Evolutionary conservation across 1,284 basidiomycete species (phyloP).

Genomic region (Fomitopsis palustris): DNA sequence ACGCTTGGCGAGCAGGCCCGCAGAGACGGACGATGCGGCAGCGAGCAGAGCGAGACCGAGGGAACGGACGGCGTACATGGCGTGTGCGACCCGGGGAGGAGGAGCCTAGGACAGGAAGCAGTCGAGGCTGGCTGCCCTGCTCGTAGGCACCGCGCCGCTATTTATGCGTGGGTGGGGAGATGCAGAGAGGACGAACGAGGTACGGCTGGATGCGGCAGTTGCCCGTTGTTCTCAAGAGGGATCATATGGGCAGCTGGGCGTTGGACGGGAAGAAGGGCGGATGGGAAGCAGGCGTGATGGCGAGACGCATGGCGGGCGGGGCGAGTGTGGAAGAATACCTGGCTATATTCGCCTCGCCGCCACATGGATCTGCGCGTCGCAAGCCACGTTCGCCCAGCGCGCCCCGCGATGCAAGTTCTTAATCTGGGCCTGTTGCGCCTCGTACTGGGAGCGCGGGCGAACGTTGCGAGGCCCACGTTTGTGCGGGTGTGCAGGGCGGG

Average conservation of each 20-base stretch:
- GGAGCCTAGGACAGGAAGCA: neutral
- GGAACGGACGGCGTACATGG: constrained; percentile 1
- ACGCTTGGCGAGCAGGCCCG: neutral
- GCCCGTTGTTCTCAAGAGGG: neutral
- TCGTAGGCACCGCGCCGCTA: neutral
- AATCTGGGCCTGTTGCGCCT: neutral
- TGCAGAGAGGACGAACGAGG: neutral
- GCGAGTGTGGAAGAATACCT: neutral
- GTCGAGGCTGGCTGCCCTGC: neutral
- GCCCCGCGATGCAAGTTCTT: neutral
- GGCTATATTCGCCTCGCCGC: neutral
- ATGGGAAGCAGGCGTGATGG: neutral
- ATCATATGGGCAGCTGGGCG: neutral
- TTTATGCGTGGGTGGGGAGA: neutral
- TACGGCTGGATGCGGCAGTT: neutral
- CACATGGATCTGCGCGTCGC: neutral
- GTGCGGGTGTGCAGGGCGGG: neutral
- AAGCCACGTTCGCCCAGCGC: neutral
- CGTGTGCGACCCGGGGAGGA: neutral
- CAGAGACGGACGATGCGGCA: neutral
- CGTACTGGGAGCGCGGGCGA: neutral
- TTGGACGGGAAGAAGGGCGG: neutral
- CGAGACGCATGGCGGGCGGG: neutral
- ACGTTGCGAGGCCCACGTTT: neutral
- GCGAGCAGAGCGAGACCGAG: constrained; percentile 1